Conservation (phyloP, 1,284 basidiomycete species). For the Boletellus deceptivus region DNA sequence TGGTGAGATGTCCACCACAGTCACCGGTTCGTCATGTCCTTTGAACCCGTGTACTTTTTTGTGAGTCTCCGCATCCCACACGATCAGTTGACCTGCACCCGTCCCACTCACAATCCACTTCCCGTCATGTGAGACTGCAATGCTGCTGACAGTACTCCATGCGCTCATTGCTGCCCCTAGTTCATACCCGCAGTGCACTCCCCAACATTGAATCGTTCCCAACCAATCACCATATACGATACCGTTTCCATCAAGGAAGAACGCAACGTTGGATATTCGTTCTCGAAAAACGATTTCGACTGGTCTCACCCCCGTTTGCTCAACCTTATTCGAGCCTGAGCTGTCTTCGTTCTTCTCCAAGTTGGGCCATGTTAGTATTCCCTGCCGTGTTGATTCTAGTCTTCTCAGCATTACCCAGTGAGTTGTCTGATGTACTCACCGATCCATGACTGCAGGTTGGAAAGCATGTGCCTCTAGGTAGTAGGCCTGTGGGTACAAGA, state of each 20-base stretch:
- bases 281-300: neutral
- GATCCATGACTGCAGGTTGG: neutral
- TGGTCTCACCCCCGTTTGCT: neutral
- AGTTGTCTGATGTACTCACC: neutral
- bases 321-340: neutral
- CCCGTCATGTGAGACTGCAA: neutral
- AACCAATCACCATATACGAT: neutral
- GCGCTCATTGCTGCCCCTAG: neutral
- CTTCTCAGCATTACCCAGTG: neutral
- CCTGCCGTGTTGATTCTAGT: neutral
- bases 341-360: neutral
- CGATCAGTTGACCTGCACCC: neutral
- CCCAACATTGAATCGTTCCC: neutral
- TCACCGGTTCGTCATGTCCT: neutral
- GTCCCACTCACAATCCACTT: neutral
- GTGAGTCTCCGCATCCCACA: neutral
- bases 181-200: neutral
- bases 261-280: neutral
- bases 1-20: slow-evolving; percentile 8
- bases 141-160: neutral
- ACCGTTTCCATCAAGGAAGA: neutral
- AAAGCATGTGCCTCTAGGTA: neutral
- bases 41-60: neutral
- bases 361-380: neutral
- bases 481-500: neutral